A percentile compares a stretch with the other conserved stretches of the same genome.
phyloP scores from a whole-genome alignment of 768 basidiomycete species.

The Leucogyrophana mollusca region DNA sequence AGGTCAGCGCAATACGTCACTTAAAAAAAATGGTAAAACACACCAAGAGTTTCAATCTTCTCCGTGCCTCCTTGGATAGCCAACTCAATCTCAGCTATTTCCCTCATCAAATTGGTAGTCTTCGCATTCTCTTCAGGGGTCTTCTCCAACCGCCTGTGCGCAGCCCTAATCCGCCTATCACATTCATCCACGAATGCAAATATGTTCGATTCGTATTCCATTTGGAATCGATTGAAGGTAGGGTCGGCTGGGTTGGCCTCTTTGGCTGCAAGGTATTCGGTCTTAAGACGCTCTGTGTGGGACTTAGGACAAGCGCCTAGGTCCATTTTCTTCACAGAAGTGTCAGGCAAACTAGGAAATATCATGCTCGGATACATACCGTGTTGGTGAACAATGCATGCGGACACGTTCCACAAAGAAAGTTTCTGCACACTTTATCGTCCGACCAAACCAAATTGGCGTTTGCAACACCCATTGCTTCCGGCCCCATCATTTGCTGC shows the following conservation, averaged over 20 bases:
- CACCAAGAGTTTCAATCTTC: conserved; percentile 93
- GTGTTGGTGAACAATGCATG: conserved; percentile 98
- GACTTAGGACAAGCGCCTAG: conserved; percentile 96
- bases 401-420: conserved; percentile 97
- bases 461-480: conserved; percentile 96
- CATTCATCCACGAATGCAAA: conserved; percentile 98
- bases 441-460: conserved; percentile 92
- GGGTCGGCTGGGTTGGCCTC: conserved; percentile 77
- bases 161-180: conserved; percentile 91
- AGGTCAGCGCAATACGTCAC: conserved; percentile 2
- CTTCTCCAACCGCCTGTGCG: conserved; percentile 95
- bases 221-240: conserved; percentile 84
- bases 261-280: conserved; percentile 80
- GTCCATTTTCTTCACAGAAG: conserved; percentile 88
- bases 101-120: conserved; percentile 97
- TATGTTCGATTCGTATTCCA: conserved; percentile 95
- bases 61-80: conserved; percentile 98
- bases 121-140: conserved; percentile 99
- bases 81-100: conserved; percentile 98
- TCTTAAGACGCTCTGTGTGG: conserved; percentile 91
- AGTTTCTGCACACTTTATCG: conserved; percentile 98
- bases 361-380: conserved; percentile 45
- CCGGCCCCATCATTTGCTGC: conserved; percentile 99
- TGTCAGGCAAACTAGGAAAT: background rate
- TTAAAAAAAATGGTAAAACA: conserved; percentile 25